Percentiles rank a stretch among this genome's conserved stretches.
Conservation (phyloP, 2,329 filamentous ascomycete genomes). For the Ophiostoma angusticollis region DNA sequence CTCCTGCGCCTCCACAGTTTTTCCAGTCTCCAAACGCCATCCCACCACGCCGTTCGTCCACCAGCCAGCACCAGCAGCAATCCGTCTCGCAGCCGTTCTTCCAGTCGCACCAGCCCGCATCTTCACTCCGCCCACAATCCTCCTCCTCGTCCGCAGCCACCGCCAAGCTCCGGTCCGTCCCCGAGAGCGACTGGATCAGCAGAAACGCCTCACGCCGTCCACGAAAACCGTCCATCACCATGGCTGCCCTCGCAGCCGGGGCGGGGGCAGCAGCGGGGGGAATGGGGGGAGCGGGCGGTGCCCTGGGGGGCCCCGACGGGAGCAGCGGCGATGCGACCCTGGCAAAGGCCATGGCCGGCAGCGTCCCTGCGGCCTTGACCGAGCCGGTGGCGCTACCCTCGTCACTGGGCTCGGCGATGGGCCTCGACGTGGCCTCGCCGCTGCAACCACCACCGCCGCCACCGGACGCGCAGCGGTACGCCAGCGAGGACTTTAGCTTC, state of each 20-base stretch:
- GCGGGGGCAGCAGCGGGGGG: not conserved
- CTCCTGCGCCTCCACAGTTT: slow-evolving; percentile 15
- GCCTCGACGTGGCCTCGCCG: not conserved
- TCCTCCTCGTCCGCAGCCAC: not conserved
- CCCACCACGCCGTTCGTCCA: slow-evolving; percentile 61
- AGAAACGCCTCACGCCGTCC: slow-evolving; percentile 15
- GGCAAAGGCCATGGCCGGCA: too few relatives aligned
- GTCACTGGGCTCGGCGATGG: too few relatives aligned
- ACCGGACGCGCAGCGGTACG: slow-evolving; percentile 40
- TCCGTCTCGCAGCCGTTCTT: too few relatives aligned
- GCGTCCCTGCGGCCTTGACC: too few relatives aligned
- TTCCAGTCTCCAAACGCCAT: slow-evolving; percentile 51
- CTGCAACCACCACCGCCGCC: slow-evolving; percentile 27
- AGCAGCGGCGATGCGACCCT: too few relatives aligned
- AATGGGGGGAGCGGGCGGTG: too few relatives aligned
- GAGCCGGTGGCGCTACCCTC: too few relatives aligned
- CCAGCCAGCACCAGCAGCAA: slow-evolving; percentile 31
- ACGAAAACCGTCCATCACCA: slow-evolving; percentile 19
- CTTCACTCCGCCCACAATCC: slow-evolving; percentile 1
- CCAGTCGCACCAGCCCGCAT: slow-evolving; percentile 12
- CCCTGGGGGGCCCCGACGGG: too few relatives aligned
- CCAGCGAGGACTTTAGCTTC: slow-evolving; percentile 42
- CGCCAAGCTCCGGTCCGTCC: slow-evolving; percentile 33
- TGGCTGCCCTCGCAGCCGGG: slow-evolving; percentile 7
- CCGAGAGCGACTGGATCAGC: slow-evolving; percentile 49